Evolutionary conservation across 2,329 filamentous ascomycete genomes (phyloP), one percentile per base, ranked within the genome.

Genomic region (Trichoderma aggressivum): DNA sequence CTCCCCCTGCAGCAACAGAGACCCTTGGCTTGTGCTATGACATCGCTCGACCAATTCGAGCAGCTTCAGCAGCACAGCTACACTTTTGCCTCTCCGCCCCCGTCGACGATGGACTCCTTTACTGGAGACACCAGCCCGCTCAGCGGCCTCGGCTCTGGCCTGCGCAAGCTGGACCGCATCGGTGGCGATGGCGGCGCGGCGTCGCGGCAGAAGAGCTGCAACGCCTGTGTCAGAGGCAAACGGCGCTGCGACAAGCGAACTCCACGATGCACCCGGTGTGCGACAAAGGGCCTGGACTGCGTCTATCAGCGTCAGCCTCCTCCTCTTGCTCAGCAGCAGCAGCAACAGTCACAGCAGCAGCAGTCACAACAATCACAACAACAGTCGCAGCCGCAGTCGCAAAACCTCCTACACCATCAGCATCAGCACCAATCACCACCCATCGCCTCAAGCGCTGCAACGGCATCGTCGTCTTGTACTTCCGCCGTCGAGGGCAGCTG

Each of bases 161-260:
- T 59, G n/a, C 36, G 65, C 58, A 69, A 53, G 55, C 21, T 32
- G 18, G 59, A 64, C 10, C 47, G 71, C 60, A 39, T 36, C 32
- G 63, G 18, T 26, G 36, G 36, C 6, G 63, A 68, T 7, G 53
- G 60, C 14, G 55, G 56, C 24, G 78, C 81, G 47, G 80, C 81
- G 56, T 89, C 81, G 86, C 79, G 83, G 72, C 84, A 85, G 74
- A 85, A 84, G 80, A 85, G 82, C 78, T 85, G 84, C 79, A 83
- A 85, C 73, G 80, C 83, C 67, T 86, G 84, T 74, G 84, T 85
- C 62, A 80, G 80, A 67, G 81, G 82, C 76, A 86, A 86, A 76
- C 80, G 84, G 63, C 81, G 83, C 72, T 86, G 84, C 76, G 83
- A 86, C 75, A 85, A 85, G 79, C 79, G 76, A 59, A 78, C 77